These are phyloP conservation scores for Astrothelium macrocarpum DNA, from an alignment of 495 filamentous ascomycete species.

Conservation along the genomic window DNA sequence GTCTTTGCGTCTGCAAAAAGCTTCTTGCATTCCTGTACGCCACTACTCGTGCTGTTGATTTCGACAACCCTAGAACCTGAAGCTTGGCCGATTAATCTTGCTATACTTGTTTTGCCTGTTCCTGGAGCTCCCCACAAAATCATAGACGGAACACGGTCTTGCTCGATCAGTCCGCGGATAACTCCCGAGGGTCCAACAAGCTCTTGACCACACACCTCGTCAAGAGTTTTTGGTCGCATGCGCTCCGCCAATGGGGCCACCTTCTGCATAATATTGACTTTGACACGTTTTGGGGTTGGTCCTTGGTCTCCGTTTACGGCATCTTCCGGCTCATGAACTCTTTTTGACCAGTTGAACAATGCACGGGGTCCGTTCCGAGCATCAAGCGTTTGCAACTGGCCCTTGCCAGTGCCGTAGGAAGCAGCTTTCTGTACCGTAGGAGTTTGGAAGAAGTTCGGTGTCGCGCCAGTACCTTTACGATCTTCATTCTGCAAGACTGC, in stretches of 20 bases:
- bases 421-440: slow-evolving; percentile 42
- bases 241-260: slow-evolving; percentile 83
- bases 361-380: slow-evolving; percentile 4
- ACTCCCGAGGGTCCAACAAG: slow-evolving; percentile 77
- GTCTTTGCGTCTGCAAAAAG: slow-evolving; percentile 76
- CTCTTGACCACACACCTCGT: slow-evolving; percentile 86
- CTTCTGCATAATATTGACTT: slow-evolving; percentile 46
- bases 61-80: slow-evolving; percentile 82
- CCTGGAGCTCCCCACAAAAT: slow-evolving; percentile 89
- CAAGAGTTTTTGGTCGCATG: slow-evolving; percentile 76
- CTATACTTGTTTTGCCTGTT: slow-evolving; percentile 95
- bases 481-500: slow-evolving; percentile 30
- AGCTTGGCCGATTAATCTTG: slow-evolving; percentile 76
- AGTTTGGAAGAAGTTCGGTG: slow-evolving; percentile 71
- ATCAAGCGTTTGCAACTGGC: not conserved
- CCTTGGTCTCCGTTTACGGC: slow-evolving; percentile 23
- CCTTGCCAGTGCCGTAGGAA: slow-evolving; percentile 10
- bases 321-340: slow-evolving; percentile 32
- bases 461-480: slow-evolving; percentile 38
- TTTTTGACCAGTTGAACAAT: slow-evolving; percentile 22
- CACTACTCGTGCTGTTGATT: slow-evolving; percentile 86
- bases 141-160: slow-evolving; percentile 83
- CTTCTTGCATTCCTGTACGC: slow-evolving; percentile 93
- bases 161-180: slow-evolving; percentile 80
- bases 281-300: slow-evolving; percentile 53